Evolutionary conservation across 1,284 basidiomycete species (phyloP), one percentile per base, ranked within the genome.

Genomic region (Filobasidium uniguttulatum): DNA sequence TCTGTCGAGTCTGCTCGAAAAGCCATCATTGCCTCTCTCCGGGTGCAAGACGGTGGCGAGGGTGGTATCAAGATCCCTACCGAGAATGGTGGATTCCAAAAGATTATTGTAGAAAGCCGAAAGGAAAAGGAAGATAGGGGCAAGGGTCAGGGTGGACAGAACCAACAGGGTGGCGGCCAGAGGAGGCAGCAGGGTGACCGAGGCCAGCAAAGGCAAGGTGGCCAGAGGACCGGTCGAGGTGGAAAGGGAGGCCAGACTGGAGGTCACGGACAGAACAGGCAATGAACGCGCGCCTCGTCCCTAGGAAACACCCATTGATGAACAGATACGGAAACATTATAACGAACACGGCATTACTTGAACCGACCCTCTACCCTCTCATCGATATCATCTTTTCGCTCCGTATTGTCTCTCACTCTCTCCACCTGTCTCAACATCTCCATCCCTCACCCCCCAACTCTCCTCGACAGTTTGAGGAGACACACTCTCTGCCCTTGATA

Each of bases 71-170:
- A 78, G 61, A 71, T 91, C 41, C 40, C 40, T 23, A 82, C 82
- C 28, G 64, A 66, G 17, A 72, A 72, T 2, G 73, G 72, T 44
- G 40, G 40, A 26, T 43, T 15, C 23, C 72, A 78, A 45, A 74
- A 78, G 52, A 80, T 96, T 53, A 75, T 73, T 53, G 79, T 94
- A 37, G 89, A 94, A 75, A 86, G 83, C 50, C 78, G 85, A 67
- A 91, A 88, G 73, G 89, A 91, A 72, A 77, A 85, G 44, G 77
- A 78, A 37, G 86, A 90, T 40, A 72, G 86, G 46, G 52, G 45
- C 28, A 46, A 50, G 46, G 50, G 44, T 23, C 46, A 43, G 17
- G 26, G 25, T 22, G 40, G 40, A 20, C 43, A 33, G 36, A n/a
- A 17, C 23, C 37, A 41, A 20, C 25, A 10, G 7, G 25, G 26